phyloP scores from a whole-genome alignment of 768 basidiomycete species.

The Termitomyces sp. region DNA sequence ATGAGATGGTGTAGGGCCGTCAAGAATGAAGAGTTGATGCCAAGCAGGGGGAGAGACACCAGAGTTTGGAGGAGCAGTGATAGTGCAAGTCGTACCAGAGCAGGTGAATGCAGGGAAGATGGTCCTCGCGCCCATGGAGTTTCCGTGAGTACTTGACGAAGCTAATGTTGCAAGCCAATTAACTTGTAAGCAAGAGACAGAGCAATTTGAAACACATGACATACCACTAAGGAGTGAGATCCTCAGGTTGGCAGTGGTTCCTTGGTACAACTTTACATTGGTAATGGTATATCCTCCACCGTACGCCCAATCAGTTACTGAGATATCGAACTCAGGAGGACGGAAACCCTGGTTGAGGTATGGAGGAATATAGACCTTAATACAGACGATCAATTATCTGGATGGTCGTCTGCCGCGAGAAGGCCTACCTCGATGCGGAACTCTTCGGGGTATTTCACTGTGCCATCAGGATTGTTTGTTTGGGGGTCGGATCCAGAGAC shows the following conservation, averaged over 20 bases:
- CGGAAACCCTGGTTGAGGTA: conserved; percentile 66
- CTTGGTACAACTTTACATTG: conserved; percentile 44
- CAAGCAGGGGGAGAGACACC: conserved; percentile 72
- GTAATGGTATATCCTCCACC: conserved; percentile 53
- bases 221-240: conserved; percentile 66
- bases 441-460: conserved; percentile 64
- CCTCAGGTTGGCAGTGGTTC: conserved; percentile 42
- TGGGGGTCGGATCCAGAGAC: conserved; percentile 78
- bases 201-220: conserved; percentile 19
- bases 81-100: conserved; percentile 68
- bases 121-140: conserved; percentile 69
- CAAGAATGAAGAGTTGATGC: conserved; percentile 74
- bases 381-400: neutral
- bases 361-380: conserved; percentile 77
- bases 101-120: conserved; percentile 75
- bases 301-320: conserved; percentile 62
- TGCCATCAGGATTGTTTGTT: conserved; percentile 41
- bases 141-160: conserved; percentile 75
- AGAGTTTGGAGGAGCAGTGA: conserved; percentile 74
- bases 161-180: conserved; percentile 36
- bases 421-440: conserved; percentile 55
- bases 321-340: conserved; percentile 63
- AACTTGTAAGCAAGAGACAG: conserved; percentile 13
- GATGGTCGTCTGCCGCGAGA: neutral
- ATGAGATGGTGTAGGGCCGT: conserved; percentile 76